Base-by-base conservation (phyloP, 139 green algal species). In the Coelastrella sp. region DNA sequence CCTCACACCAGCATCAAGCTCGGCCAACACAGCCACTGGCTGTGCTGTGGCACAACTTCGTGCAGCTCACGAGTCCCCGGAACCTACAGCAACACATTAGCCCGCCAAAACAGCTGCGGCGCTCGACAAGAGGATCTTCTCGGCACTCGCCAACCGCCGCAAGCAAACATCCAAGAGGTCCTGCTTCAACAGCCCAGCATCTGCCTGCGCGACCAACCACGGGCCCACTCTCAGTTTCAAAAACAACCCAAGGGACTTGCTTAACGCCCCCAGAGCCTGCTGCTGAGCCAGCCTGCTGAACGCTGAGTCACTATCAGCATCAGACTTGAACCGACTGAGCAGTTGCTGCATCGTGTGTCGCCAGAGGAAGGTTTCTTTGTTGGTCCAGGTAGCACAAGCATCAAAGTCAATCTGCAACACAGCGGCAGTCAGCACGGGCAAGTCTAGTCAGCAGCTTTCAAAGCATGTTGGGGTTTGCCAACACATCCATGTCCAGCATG, bases 311-410 rank as follows among this genome's bases (percentile, higher is more conserved):
- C 7, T 32, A 17, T 91, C 87, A 17, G 47, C 64, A 17, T 91
- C 79, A 4, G 23, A 87, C 59, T 92, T 92, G 75, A 80, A 92
- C 61, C 64, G n/a, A 11, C 5, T 59, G 74, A 97, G 94, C 54
- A 95, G 78, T 61, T 95, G 91, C 89, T 95, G 85, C 80, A 97
- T 92, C 73, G 93, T 93, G 75, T 95, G 66, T 32, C 95, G 92
- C 95, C 95, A 97, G 58, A 95, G 89, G 3, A 97, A 88, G 0
- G 92, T 56, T 60, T 94, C 83, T 17, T 85, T 83, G 0, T 92
- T 78, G 3, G 78, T 91, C 87, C 87, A 91, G 17, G 61, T 85
- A 23, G 11, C 65, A 23, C 56, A 73, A 3, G 87, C 95, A 66
- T 95, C 92, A 71, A 95, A 91, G 87, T 91, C 92, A 58, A 92